Percentiles rank a stretch among this genome's conserved stretches.
phyloP scores from a whole-genome alignment of 768 basidiomycete genomes.

The Rossbeevera mucosa region DNA sequence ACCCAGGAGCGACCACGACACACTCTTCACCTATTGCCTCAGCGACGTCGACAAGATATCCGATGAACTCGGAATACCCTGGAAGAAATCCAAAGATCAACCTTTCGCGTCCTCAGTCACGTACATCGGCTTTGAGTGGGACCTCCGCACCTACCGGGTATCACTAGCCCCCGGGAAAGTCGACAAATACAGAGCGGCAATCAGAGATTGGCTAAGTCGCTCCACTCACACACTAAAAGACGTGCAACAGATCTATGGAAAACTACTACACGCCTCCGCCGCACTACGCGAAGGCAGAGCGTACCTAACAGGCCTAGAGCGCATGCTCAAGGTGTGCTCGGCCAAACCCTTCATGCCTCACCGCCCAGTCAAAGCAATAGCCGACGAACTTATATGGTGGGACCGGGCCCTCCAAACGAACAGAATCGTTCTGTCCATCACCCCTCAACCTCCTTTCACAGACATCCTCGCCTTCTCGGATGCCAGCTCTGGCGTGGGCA shows the following conservation, averaged over 20 bases:
- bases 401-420: neutral
- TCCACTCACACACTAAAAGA: neutral
- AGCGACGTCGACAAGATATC: neutral
- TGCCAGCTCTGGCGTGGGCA: neutral
- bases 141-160: neutral
- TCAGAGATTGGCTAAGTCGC: neutral
- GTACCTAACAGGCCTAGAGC: neutral
- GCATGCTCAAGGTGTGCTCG: neutral
- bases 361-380: neutral
- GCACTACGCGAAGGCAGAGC: neutral
- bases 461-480: neutral
- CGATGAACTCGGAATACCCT: neutral
- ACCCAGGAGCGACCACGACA: neutral
- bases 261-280: neutral
- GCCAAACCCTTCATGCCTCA: neutral
- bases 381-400: neutral
- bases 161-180: neutral
- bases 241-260: neutral
- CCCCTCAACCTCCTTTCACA: neutral
- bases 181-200: neutral
- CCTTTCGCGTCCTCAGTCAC: neutral
- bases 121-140: neutral
- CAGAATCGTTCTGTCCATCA: neutral
- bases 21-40: neutral
- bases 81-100: neutral